Base-by-base conservation (phyloP, 2,329 filamentous ascomycete genomes). In the Scytalidium lignicola region DNA sequence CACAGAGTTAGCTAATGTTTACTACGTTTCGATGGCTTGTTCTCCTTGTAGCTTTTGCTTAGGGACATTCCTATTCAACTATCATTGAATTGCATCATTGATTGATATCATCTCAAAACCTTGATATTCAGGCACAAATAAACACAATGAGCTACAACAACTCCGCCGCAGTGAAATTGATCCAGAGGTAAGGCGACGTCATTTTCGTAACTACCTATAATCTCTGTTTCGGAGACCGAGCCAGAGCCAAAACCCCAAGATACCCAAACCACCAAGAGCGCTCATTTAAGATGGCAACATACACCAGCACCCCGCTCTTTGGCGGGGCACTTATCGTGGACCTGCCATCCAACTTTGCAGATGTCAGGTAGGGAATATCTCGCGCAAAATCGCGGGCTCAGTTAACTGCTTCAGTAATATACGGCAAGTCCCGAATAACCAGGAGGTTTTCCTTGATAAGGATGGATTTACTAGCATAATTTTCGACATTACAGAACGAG, bases 361-460 rank as follows among this genome's bases (percentile, higher is more conserved):
- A 91, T 61, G 84, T 88, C 50, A 89, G 85, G 86, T 88, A 71
- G 54, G 68, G 59, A 37, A 46, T 29, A 10, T 29, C 7, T 5
- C 7, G 32, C 32, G 5, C n/a, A 7, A 5, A 7, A 15, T 37
- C n/a, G 10, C n/a, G 32, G 15, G 15, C 32, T 37, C n/a, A 17
- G 32, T 37, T 37, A 13, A 37, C 32, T 8, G 22, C 18, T 12
- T n/a, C 53, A 89, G 86, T 70, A 78, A 79, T 48, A 77, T 90
- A 58, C 83, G 87, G 55, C 79, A 90, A 69, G 82, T 91, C 4
- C 87, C 87, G 45, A 85, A 92, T 65, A 88, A 95, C 67, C 91
- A 97, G 72, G 92, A 96, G 74, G 86, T 96, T 58, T 96, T 84
- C 72, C 85, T 96, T 62, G 90, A 95, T 65, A 78, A 80, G 55